Conservation (phyloP, 1,284 basidiomycete genomes). For the Ganoderma boninense region DNA sequence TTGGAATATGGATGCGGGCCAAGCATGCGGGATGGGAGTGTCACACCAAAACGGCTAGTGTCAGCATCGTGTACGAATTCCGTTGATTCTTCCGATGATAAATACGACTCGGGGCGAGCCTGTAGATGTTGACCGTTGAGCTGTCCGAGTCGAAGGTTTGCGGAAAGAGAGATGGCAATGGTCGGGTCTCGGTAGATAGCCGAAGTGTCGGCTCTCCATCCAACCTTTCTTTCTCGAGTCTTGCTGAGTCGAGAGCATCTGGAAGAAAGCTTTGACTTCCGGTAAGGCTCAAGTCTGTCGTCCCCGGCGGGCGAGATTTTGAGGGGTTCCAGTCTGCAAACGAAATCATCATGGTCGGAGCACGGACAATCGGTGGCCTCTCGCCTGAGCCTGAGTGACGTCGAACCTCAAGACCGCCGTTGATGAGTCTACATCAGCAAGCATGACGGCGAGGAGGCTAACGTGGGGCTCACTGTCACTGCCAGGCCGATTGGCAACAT, state of each 20-base stretch:
- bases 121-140: too few relatives aligned
- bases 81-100: conserved; percentile 4
- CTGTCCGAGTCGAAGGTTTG: too few relatives aligned
- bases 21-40: conserved; percentile 17
- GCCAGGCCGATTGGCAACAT: background rate
- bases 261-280: too few relatives aligned
- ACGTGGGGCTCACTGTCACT: background rate
- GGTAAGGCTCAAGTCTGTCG: too few relatives aligned
- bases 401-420: background rate
- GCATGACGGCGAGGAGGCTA: background rate
- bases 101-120: too few relatives aligned
- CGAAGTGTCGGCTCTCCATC: too few relatives aligned
- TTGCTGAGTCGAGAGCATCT: too few relatives aligned
- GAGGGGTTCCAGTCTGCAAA: background rate
- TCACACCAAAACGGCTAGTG: background rate
- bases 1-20: conserved; percentile 23
- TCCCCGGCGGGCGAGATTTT: too few relatives aligned
- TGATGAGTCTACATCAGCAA: background rate
- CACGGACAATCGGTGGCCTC: background rate
- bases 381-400: background rate
- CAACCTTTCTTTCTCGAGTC: too few relatives aligned
- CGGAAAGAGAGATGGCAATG: too few relatives aligned
- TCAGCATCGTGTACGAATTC: conserved; percentile 19
- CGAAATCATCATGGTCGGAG: background rate
- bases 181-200: too few relatives aligned